These are phyloP conservation scores for Phylloboletellus chloephorus DNA, from an alignment of 1,284 basidiomycete genomes.

Conservation along the genomic window DNA sequence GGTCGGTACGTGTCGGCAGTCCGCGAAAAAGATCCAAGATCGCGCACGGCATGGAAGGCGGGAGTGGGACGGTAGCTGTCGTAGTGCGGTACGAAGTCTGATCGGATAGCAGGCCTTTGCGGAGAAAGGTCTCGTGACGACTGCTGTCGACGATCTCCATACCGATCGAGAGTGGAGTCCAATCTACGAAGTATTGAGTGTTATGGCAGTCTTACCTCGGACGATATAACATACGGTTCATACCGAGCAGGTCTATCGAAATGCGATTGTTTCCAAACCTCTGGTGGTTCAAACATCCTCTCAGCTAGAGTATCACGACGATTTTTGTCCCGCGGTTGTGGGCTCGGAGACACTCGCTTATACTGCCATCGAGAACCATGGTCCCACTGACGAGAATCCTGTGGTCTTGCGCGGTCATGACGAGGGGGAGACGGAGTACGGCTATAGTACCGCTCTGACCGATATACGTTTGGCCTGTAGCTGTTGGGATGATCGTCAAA, in stretches of 20 bases:
- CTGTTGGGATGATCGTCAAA: constrained; percentile 39
- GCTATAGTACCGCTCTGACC: constrained; percentile 37
- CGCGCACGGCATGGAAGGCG: constrained; percentile 25
- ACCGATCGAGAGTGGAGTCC: constrained; percentile 26
- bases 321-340: constrained; percentile 31
- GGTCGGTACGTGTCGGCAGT: constrained; percentile 40
- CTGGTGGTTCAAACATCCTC: constrained; percentile 66
- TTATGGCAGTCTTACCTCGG: constrained; percentile 25
- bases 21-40: constrained; percentile 30
- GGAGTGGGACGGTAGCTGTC: constrained; percentile 45
- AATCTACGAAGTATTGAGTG: constrained; percentile 17
- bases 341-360: constrained; percentile 31
- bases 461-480: constrained; percentile 38
- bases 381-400: constrained; percentile 32
- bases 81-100: constrained; percentile 25
- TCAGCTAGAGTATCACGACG: constrained; percentile 43
- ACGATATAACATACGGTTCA: constrained; percentile 18
- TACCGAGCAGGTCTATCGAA: constrained; percentile 30
- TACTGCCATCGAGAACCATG: constrained; percentile 28
- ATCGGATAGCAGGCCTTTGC: constrained; percentile 28
- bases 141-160: constrained; percentile 32
- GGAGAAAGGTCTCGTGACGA: constrained; percentile 33
- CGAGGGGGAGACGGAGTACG: constrained; percentile 51
- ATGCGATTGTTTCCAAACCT: constrained; percentile 61
- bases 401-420: constrained; percentile 36